Evolutionary conservation across 257 asterid genomes (phyloP), one percentile per base, ranked within the genome.

Genomic region (Nicotiana knightiana): DNA sequence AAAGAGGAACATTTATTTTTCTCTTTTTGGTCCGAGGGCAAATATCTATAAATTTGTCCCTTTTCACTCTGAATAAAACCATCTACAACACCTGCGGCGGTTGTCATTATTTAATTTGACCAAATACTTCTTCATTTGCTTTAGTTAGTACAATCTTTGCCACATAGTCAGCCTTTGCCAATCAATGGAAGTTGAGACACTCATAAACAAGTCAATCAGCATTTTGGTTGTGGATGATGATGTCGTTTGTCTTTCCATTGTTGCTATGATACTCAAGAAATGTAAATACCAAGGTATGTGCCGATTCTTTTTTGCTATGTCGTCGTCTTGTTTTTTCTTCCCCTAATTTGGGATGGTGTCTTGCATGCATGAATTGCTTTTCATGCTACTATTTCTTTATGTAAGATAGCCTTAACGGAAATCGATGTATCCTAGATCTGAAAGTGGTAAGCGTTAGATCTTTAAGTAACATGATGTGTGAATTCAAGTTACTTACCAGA

Each of bases 171-270:
- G 3, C 4, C 71, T 35, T 65, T 65, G 71, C 48, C 35, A 30
- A 66, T 4, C 48, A 16, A 66, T 66, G 73, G 73, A 66, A 66
- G 73, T 66, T 32, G 48, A 53, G 17, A 53, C 57, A 53, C 57
- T 53, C 57, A 13, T 12, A 53, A 53, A 53, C 57, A 53, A 12
- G 57, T 53, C 17, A 53, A 81, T 86, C 28, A 91, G 84, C 70
- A 83, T 91, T 86, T 80, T 92, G 83, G 89, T 90, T 43, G 94
- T 89, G 4, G 92, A 92, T 63, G 91, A 90, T 84, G 93, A 89
- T 79, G 71, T 82, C 4, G 83, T 91, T 0, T 90, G 86, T 83
- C 93, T 89, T 63, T 48, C 93, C 76, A 75, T 89, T 67, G 87
- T 90, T 86, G 84, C 96, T 83, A 90, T 87, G 26, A 77, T 87